Evolutionary conservation across 139 green algal species (phyloP).

Genomic region (Closterium sp.): DNA sequence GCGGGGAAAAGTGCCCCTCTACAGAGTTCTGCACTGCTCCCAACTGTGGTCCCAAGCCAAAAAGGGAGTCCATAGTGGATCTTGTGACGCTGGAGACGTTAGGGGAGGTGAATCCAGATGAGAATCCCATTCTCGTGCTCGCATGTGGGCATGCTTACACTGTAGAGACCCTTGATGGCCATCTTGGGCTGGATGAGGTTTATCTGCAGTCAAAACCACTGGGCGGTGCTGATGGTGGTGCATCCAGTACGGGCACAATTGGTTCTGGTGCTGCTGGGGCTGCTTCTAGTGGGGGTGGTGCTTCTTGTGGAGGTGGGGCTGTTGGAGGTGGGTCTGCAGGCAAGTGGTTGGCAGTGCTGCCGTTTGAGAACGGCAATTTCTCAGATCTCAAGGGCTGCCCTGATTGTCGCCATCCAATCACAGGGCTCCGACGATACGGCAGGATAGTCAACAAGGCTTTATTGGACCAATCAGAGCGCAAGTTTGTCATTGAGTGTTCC

Average conservation of each 20-base stretch:
- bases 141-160: slow-evolving; percentile 60
- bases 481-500: slow-evolving; percentile 8
- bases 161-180: slow-evolving; percentile 34
- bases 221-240: background rate
- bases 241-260: background rate
- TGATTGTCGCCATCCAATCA: slow-evolving; percentile 41
- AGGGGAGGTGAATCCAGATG: slow-evolving; percentile 47
- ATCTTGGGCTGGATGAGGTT: slow-evolving; percentile 16
- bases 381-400: slow-evolving; percentile 30
- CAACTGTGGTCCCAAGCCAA: slow-evolving; percentile 12
- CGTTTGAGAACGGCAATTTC: background rate
- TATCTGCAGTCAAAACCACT: slow-evolving; percentile 1
- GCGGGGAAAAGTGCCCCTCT: slow-evolving; percentile 59
- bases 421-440: slow-evolving; percentile 41
- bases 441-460: slow-evolving; percentile 48
- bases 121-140: slow-evolving; percentile 64
- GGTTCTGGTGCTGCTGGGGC: background rate
- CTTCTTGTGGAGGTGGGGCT: background rate
- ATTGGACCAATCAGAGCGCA: slow-evolving; percentile 44
- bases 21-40: slow-evolving; percentile 35
- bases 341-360: slow-evolving; percentile 1
- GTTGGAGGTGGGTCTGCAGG: background rate
- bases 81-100: slow-evolving; percentile 55
- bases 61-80: slow-evolving; percentile 55
- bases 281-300: background rate